Evolutionary conservation across 257 asterid species (phyloP).

Genomic region (Eustoma russellianum): DNA sequence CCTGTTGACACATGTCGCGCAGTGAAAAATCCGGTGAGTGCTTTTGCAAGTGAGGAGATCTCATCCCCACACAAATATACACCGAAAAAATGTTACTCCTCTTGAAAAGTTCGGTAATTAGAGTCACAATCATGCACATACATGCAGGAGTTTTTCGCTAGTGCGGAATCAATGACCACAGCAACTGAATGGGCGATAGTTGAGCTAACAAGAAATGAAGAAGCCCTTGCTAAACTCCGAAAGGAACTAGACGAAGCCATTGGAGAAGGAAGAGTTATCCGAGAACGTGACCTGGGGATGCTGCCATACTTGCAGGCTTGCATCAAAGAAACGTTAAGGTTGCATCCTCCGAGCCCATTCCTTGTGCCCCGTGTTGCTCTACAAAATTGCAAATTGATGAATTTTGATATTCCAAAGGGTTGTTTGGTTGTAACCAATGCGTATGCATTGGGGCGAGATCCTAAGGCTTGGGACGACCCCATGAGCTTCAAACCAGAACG

Average conservation of each 20-base stretch:
- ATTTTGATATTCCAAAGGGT: conserved; percentile 2
- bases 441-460: conserved; percentile 8
- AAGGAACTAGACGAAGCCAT: conserved; percentile 2
- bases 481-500: conserved; percentile 7
- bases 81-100: background rate
- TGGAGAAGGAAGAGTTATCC: background rate
- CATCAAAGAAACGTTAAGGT: conserved; percentile 8
- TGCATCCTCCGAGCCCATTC: conserved; percentile 14
- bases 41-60: no score
- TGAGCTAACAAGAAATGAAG: conserved; percentile 4
- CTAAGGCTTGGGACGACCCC: conserved; percentile 10
- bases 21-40: no score
- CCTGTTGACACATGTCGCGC: no score
- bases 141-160: conserved; percentile 5
- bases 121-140: background rate
- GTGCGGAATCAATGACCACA: conserved; percentile 1
- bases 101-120: background rate
- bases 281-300: background rate
- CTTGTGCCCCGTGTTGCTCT: conserved; percentile 6
- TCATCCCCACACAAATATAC: no score
- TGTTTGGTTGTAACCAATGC: background rate
- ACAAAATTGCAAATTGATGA: conserved; percentile 1
- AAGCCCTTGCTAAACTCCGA: background rate
- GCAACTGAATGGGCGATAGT: conserved; percentile 11
- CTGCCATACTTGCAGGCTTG: conserved; percentile 11